These are phyloP conservation scores for Torrubiellomyces zombiae DNA, from an alignment of 2,329 filamentous ascomycete species.

Conservation along the genomic window DNA sequence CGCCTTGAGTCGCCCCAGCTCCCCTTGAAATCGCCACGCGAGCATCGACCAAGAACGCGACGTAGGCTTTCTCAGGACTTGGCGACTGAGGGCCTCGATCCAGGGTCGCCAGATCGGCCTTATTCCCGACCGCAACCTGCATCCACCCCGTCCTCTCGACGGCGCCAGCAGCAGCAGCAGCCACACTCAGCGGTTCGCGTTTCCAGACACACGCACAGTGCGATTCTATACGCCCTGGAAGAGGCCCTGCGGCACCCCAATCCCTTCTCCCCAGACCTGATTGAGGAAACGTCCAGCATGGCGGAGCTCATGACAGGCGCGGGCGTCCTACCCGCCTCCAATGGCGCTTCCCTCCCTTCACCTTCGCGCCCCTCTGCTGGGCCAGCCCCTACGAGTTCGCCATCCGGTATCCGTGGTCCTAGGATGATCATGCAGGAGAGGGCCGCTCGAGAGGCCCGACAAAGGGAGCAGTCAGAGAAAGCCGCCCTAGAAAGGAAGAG, in stretches of 20 bases:
- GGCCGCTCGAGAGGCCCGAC: conserved; percentile 56
- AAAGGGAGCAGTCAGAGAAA: conserved; percentile 50
- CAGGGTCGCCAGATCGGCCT: conserved; percentile 18
- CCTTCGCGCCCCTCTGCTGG: conserved; percentile 28
- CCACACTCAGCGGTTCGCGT: conserved; percentile 42
- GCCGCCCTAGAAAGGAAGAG: conserved; percentile 34
- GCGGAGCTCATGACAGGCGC: conserved; percentile 55
- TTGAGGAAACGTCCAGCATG: conserved; percentile 87
- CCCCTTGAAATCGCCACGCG: too few relatives aligned
- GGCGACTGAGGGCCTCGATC: conserved; percentile 26
- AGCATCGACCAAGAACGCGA: too few relatives aligned
- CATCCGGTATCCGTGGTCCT: conserved; percentile 61
- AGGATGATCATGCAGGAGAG: conserved; percentile 85
- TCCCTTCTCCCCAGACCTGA: conserved; percentile 64
- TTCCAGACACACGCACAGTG: conserved; percentile 71
- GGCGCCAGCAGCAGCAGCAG: conserved; percentile 16
- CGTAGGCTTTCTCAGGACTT: conserved; percentile 30
- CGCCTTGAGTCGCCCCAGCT: conserved; percentile 12
- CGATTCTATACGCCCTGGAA: conserved; percentile 84
- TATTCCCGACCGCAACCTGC: conserved; percentile 8
- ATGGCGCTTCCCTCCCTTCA: conserved; percentile 33
- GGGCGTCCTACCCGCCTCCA: conserved; percentile 37
- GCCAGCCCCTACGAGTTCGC: conserved; percentile 35
- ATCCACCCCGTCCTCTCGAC: conserved; percentile 15
- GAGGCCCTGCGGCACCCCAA: conserved; percentile 73